Conservation (phyloP, 208 protist genomes). For the Trypanosoma platydactyli region DNA sequence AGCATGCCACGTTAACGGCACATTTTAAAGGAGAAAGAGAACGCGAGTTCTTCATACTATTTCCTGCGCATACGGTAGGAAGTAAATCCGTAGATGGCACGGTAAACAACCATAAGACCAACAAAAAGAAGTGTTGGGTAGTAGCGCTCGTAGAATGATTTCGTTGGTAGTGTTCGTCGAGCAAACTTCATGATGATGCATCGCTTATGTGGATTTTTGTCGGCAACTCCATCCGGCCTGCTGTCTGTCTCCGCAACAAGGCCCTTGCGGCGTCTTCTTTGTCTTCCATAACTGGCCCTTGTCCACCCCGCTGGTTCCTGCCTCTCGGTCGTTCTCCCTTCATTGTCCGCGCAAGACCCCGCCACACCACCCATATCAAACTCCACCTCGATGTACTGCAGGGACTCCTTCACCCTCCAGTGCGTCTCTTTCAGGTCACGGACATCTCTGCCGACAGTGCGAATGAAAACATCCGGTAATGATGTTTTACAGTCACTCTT, state of each 20-base stretch:
- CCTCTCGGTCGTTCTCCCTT: constrained; percentile 4
- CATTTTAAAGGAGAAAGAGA: no score
- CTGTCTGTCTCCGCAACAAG: constrained; percentile 10
- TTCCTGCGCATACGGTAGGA: constrained; percentile 18
- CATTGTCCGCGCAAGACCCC: constrained; percentile 24
- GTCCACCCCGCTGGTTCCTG: constrained; percentile 7
- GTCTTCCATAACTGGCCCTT: not conserved
- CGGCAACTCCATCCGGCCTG: constrained; percentile 21
- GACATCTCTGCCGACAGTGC: constrained; percentile 38
- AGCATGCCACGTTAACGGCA: no score
- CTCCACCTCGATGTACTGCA: constrained; percentile 54
- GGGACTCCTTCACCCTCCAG: constrained; percentile 41
- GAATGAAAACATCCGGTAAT: constrained; percentile 39
- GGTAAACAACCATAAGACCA: constrained; percentile 26
- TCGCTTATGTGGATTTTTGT: constrained; percentile 20
- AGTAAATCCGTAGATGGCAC: constrained; percentile 26
- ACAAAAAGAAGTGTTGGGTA: constrained; percentile 27
- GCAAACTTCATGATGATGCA: constrained; percentile 29
- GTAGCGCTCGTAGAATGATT: constrained; percentile 27
- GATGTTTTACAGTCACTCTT: constrained; percentile 24
- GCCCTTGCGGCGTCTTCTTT: constrained; percentile 32
- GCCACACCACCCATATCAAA: constrained; percentile 35
- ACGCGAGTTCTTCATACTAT: not conserved
- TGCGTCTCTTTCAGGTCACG: constrained; percentile 17
- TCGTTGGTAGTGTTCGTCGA: constrained; percentile 19